Conservation (phyloP, 805 yeast genomes). For the Candida alai region DNA sequence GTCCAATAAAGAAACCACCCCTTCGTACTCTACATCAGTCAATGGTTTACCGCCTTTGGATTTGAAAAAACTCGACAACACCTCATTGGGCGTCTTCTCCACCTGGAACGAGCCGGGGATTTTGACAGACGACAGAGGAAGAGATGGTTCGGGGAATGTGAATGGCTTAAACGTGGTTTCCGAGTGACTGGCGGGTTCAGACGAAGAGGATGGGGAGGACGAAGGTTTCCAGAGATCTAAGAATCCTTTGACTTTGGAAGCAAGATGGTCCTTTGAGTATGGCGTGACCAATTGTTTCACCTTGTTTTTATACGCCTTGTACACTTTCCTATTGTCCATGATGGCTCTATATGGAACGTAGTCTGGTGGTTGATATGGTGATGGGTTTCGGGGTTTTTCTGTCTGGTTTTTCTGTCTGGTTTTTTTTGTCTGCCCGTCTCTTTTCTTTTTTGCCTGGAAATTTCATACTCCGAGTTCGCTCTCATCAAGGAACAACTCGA, state of each 20-base stretch:
- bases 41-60: conserved; percentile 73
- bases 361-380: no score
- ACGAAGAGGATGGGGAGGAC: neutral
- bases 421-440: no score
- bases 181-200: neutral
- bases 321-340: conserved; percentile 36
- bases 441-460: no score
- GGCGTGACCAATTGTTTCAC: conserved; percentile 11
- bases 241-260: conserved; percentile 16
- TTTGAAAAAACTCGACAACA: conserved; percentile 66
- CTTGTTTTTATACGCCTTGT: conserved; percentile 24
- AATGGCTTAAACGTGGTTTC: conserved; percentile 2
- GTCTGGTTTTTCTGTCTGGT: no score
- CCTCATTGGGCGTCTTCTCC: conserved; percentile 39
- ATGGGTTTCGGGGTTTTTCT: no score
- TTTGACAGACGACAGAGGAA: neutral
- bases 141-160: conserved; percentile 9
- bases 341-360: neutral
- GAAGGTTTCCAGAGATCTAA: conserved; percentile 1
- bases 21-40: conserved; percentile 72
- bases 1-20: conserved; percentile 60
- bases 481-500: no score
- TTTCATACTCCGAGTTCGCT: no score
- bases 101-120: conserved; percentile 2
- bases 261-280: conserved; percentile 4